Base-by-base conservation (phyloP, 345 rosid genomes). In the Populus davidiana region DNA sequence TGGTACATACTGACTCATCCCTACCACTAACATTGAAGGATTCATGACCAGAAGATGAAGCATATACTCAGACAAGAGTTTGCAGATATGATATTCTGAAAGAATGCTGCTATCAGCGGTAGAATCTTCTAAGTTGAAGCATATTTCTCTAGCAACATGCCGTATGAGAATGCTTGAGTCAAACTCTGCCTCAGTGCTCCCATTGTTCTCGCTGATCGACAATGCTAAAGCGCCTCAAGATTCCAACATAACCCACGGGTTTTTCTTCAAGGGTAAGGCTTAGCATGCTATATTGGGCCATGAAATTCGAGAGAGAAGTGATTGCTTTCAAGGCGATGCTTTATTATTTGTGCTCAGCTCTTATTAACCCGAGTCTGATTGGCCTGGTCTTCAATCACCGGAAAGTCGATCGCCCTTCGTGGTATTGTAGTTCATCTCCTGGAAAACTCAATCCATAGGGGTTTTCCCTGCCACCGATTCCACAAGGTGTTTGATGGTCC, bases 111-210 rank as follows among this genome's bases (percentile, higher is more conserved):
- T 18, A 5, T 47, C 66, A 39, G 43, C 16, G 4, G 25, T 14
- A 66, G 20, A 29, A 31, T 68, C 35, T 0, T 82, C 85, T 13
- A 17, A 23, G 39, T 62, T 7, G 41, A 77, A 83, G 69, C 86
- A 84, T 65, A 88, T 83, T 33, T 84, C 90, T 21, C 87, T 89
- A 29, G 92, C 90, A 47, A 89, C 77, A 66, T 88, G 89, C 91
- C 91, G 88, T 11, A 86, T 67, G 0, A 89, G 88, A 65, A 89
- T 63, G 84, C 88, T 85, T 72, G 86, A 86, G n/a, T 88, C 88
- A n/a, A 83, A 89, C 59, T 87, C 88, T 0, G 77, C 76, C 33
- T 83, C 74, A 18, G 39, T 33, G 35, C 61, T 75, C 71, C 66
- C 52, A 64, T 43, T 69, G 59, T 23, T 35, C 62, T n/a, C 77